Conservation (phyloP, 306 rosid genomes). For the Cucumis sativus region DNA sequence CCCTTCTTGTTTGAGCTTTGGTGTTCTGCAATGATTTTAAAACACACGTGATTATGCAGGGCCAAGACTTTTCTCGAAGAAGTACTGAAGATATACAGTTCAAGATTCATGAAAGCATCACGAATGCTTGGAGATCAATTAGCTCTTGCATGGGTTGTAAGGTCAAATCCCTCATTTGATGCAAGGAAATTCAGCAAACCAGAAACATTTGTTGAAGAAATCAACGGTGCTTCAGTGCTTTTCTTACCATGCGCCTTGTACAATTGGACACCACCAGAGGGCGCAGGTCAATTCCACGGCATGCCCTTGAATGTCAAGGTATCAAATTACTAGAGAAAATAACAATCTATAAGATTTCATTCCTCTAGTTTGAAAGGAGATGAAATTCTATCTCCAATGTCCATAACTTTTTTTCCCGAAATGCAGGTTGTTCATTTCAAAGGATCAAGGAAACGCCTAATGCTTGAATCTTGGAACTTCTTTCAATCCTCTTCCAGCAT, state of each 20-base stretch:
- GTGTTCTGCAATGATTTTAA: background rate
- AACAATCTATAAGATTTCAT: background rate
- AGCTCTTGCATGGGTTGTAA: slow-evolving; percentile 91
- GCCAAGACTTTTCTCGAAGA: slow-evolving; percentile 66
- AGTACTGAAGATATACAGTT: slow-evolving; percentile 50
- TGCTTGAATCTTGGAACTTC: slow-evolving; percentile 91
- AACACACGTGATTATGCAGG: slow-evolving; percentile 22
- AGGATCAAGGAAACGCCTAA: slow-evolving; percentile 94
- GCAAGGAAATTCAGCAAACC: slow-evolving; percentile 41
- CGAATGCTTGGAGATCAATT: slow-evolving; percentile 96
- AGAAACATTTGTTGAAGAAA: slow-evolving; percentile 43
- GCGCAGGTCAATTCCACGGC: slow-evolving; percentile 97
- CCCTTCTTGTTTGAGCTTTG: background rate
- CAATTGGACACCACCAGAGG: slow-evolving; percentile 99
- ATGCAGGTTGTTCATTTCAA: slow-evolving; percentile 86
- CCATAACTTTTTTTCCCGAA: background rate
- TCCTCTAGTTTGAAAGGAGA: background rate
- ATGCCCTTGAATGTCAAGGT: slow-evolving; percentile 94
- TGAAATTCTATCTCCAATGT: background rate
- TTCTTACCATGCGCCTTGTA: slow-evolving; percentile 69
- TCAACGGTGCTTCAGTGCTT: slow-evolving; percentile 45
- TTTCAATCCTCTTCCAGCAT: slow-evolving; percentile 37
- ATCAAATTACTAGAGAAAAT: background rate
- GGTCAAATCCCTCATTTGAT: slow-evolving; percentile 59
- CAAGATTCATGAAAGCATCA: slow-evolving; percentile 58